Evolutionary conservation across 768 basidiomycete genomes (phyloP), one percentile per base, ranked within the genome.

Genomic region (Boletus rubescentipes): DNA sequence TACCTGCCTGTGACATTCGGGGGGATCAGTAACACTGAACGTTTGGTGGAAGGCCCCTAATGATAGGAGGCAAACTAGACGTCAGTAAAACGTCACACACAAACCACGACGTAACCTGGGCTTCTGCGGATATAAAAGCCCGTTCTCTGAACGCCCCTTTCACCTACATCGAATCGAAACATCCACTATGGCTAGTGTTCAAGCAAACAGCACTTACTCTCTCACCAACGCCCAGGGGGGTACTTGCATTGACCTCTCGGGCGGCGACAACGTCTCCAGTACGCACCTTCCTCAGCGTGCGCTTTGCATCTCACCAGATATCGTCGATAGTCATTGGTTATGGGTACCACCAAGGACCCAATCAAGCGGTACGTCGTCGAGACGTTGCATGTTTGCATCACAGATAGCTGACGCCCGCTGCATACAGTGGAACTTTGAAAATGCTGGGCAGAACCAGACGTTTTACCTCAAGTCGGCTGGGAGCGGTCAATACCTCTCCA

Each of bases 231-330:
- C 67, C 61, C 77, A 81, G 66, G 71, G 75, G 8, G 76, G 75
- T 3, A 85, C 78, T 5, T 79, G 75, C 29, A 57, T 84, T 21
- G 83, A 86, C 60, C 73, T 85, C 52, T 85, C 83, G 16, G 81
- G 77, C 4, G 70, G 53, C 9, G 82, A 85, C 62, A 74, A 79
- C 53, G 63, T 44, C 9, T 73, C 79, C 46, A 73, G 81, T 80
- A 53, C 30, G 78, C 69, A 5, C 26, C 3, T 4, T 26, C 39
- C 5, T 2, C 9, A 14, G 0, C 3, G 7, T 9, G 3, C 2
- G 9, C 32, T 12, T 32, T 34, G 11, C 21, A n/a, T 12, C 42
- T 49, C 38, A 48, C 35, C 14, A 26, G 26, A 6, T 26, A 15
- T 11, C 29, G 5, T 37, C 14, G n/a, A 46, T 32, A 81, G 79